phyloP scores from a whole-genome alignment of 306 rosid genomes.

The Vigna nakashimae region DNA sequence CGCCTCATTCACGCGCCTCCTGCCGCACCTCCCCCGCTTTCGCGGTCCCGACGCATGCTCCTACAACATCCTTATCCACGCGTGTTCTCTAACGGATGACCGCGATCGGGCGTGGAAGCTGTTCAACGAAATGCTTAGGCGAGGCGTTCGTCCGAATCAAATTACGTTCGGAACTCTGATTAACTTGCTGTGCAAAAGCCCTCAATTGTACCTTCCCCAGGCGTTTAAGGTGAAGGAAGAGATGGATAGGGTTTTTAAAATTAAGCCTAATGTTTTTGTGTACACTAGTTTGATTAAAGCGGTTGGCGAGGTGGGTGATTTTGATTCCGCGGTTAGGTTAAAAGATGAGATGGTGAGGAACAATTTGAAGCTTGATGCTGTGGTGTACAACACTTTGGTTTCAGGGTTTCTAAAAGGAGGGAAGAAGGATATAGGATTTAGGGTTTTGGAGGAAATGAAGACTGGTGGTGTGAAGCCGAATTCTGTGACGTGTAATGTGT shows the following conservation, averaged over 20 bases:
- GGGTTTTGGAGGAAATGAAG: constrained; percentile 68
- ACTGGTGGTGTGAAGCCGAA: constrained; percentile 58
- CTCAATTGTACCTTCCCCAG: too few relatives aligned
- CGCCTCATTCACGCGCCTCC: constrained; percentile 42
- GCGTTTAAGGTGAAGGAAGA: too few relatives aligned
- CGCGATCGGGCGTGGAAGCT: constrained; percentile 50
- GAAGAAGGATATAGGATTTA: constrained; percentile 60
- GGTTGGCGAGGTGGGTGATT: constrained; percentile 58
- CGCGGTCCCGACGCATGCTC: constrained; percentile 69
- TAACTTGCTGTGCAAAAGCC: too few relatives aligned
- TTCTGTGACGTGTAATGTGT: constrained; percentile 70
- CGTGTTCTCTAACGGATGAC: constrained; percentile 37
- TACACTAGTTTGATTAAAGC: constrained; percentile 68
- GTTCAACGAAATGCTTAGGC: constrained; percentile 69
- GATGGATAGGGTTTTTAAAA: too few relatives aligned
- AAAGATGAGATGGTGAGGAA: constrained; percentile 75
- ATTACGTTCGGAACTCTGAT: too few relatives aligned
- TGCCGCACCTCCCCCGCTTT: constrained; percentile 33
- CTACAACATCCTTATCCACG: constrained; percentile 70
- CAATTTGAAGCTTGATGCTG: constrained; percentile 51
- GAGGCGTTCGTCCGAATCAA: constrained; percentile 45
- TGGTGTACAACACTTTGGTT: constrained; percentile 64
- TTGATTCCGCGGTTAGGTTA: constrained; percentile 56
- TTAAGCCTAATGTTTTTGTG: too few relatives aligned
- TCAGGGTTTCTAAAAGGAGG: constrained; percentile 61